A percentile compares a stretch with the other conserved stretches of the same genome.
phyloP scores from a whole-genome alignment of 352 stramenopile genomes.

The Phytophthora hibernalis region DNA sequence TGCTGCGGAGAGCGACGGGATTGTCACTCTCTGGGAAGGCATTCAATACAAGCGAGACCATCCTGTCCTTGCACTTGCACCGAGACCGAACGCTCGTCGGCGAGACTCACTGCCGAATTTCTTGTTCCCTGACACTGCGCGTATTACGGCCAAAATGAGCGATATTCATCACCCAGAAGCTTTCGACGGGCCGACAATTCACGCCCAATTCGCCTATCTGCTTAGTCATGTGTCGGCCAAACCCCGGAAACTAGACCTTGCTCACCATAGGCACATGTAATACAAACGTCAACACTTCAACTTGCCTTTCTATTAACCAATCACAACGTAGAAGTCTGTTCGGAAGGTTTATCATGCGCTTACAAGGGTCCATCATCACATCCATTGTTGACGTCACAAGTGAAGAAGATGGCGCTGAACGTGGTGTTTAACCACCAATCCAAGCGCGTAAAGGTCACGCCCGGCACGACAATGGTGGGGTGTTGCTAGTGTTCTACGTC shows the following conservation, averaged over 20 bases:
- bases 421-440: conserved; percentile 72
- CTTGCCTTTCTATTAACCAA: neutral
- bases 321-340: neutral
- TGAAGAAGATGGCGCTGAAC: conserved; percentile 71
- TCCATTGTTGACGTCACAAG: conserved; percentile 2
- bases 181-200: conserved; percentile 65
- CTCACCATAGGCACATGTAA: too few species aligned
- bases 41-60: conserved; percentile 35
- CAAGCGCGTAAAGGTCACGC: conserved; percentile 81
- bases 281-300: conserved; percentile 12
- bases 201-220: conserved; percentile 52
- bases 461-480: conserved; percentile 77
- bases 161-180: conserved; percentile 49
- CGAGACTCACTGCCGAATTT: conserved; percentile 70
- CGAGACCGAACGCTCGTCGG: conserved; percentile 48
- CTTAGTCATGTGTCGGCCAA: conserved; percentile 28
- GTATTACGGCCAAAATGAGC: conserved; percentile 67
- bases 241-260: conserved; percentile 4
- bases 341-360: conserved; percentile 12
- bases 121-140: conserved; percentile 71
- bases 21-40: conserved; percentile 65
- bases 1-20: conserved; percentile 64
- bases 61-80: conserved; percentile 44
- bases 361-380: neutral
- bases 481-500: neutral